phyloP scores from a whole-genome alignment of 75 land plant genomes.

The Cupressus sempervirens region DNA sequence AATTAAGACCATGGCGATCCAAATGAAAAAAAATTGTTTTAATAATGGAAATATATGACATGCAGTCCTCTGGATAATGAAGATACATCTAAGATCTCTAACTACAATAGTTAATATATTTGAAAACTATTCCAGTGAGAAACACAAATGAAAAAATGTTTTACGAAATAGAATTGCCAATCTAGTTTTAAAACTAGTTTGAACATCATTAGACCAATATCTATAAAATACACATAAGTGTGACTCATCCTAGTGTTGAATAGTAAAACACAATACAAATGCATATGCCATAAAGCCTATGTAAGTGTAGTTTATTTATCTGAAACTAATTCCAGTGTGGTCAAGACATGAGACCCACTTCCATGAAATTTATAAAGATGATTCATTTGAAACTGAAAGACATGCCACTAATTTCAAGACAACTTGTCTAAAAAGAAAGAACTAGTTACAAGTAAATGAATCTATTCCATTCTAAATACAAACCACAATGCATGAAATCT shows the following conservation, averaged over 20 bases:
- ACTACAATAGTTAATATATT: too few relatives aligned
- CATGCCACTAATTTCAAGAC: neutral
- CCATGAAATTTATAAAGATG: neutral
- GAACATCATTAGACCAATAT: neutral
- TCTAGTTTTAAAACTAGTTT: neutral
- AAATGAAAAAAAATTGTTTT: neutral
- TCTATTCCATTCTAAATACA: too few relatives aligned
- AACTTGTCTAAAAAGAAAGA: neutral
- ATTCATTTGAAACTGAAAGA: neutral
- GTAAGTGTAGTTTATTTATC: neutral
- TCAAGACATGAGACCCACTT: neutral
- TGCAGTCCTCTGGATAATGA: neutral
- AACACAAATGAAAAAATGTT: neutral
- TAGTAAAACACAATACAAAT: neutral
- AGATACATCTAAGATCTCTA: neutral
- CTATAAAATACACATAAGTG: too few relatives aligned
- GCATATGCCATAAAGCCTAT: neutral
- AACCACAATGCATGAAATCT: too few relatives aligned
- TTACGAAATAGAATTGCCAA: neutral
- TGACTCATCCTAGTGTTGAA: too few relatives aligned
- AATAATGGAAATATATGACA: neutral
- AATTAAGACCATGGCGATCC: neutral
- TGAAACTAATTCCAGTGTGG: neutral
- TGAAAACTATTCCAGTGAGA: neutral
- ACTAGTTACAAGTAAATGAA: too few relatives aligned